A percentile compares a stretch with the other conserved stretches of the same genome.
Evolutionary conservation across 331 rosid species (phyloP).

Genomic region (Telfairia occidentalis): DNA sequence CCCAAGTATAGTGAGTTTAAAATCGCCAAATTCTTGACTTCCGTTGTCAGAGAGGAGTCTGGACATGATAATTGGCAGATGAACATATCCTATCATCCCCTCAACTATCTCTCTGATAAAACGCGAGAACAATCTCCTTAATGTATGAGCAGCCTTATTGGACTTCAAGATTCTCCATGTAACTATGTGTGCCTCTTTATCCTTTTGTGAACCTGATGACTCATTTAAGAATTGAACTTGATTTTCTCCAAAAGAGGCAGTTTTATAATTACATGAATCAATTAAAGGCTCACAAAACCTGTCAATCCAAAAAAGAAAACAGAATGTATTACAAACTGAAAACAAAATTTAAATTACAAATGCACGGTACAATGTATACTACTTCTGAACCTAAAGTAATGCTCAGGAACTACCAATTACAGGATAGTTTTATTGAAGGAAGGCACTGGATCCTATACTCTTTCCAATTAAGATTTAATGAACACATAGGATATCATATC

Average conservation of each 20-base stretch:
- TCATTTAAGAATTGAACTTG: conserved; percentile 27
- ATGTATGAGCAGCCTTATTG: conserved; percentile 35
- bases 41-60: conserved; percentile 93
- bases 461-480: not conserved
- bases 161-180: conserved; percentile 71
- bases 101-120: conserved; percentile 93
- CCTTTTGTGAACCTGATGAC: conserved; percentile 29
- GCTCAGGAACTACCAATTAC: not conserved
- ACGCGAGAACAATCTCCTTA: conserved; percentile 63
- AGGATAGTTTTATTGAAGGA: not conserved
- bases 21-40: conserved; percentile 89
- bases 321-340: not conserved
- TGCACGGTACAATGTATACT: not conserved
- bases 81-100: conserved; percentile 93
- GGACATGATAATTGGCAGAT: conserved; percentile 86
- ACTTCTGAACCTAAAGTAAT: not conserved
- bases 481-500: not conserved
- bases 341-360: not conserved
- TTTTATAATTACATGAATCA: conserved; percentile 41
- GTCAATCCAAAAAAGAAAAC: conserved; percentile 9
- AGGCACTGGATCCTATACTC: not conserved
- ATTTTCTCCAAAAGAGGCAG: conserved; percentile 28
- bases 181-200: conserved; percentile 34
- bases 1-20: conserved; percentile 81
- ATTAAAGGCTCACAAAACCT: conserved; percentile 87